phyloP scores from a whole-genome alignment of 257 asterid species.

The Jaltomata sinuosa region DNA sequence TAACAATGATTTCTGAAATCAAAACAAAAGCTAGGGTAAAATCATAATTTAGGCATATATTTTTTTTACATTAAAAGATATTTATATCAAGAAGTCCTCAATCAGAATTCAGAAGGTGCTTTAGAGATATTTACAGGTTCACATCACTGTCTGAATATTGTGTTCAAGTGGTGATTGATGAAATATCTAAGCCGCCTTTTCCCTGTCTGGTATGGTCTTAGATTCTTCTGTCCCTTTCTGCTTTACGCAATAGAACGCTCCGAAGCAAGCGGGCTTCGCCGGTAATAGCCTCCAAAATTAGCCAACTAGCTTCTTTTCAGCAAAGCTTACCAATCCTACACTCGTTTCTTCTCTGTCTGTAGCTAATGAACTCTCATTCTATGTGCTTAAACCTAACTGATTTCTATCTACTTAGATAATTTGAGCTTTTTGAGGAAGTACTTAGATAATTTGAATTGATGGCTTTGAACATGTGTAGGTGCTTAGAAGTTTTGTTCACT shows the following conservation, averaged over 20 bases:
- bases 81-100: no score
- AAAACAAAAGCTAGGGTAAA: no score
- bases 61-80: no score
- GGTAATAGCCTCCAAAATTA: neutral
- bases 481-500: neutral
- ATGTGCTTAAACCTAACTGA: neutral
- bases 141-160: no score
- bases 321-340: neutral
- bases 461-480: neutral
- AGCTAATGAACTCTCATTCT: neutral
- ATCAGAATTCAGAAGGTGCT: no score
- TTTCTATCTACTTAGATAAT: neutral
- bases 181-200: neutral
- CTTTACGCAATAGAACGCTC: neutral
- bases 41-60: no score
- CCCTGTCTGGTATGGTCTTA: neutral
- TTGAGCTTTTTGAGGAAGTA: neutral
- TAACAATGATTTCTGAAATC: no score
- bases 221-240: no score
- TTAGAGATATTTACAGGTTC: no score
- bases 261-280: neutral
- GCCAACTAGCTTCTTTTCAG: neutral
- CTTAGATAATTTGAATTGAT: neutral
- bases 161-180: neutral
- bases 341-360: neutral